These are phyloP conservation scores for Mollisiaceae sp. DNA, from an alignment of 2,329 filamentous ascomycete species.

Conservation along the genomic window DNA sequence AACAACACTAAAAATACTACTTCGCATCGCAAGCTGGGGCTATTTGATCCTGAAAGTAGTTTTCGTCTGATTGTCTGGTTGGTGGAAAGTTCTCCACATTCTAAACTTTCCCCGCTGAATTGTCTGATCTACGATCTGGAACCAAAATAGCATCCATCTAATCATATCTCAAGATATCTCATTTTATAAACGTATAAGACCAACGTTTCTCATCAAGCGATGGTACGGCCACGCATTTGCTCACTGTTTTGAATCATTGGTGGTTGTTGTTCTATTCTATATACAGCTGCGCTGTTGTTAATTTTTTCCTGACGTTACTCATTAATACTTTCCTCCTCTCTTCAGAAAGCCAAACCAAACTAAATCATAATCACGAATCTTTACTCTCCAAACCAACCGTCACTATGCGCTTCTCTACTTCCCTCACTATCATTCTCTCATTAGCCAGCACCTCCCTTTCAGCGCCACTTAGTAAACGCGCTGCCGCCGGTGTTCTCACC, in stretches of 20 bases:
- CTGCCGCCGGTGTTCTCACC: conserved; percentile 26
- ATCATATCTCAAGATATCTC: conserved; percentile 16
- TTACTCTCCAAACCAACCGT: not conserved
- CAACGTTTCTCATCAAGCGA: not conserved
- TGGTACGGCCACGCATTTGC: conserved; percentile 21
- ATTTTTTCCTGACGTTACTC: conserved; percentile 10
- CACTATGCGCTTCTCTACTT: conserved; percentile 34
- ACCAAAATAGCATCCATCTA: conserved; percentile 1
- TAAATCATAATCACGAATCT: not conserved
- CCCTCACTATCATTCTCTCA: conserved; percentile 27
- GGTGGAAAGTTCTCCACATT: conserved; percentile 5
- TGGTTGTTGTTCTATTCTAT: conserved; percentile 17
- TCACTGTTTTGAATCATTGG: conserved; percentile 19
- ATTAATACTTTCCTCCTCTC: conserved; percentile 14
- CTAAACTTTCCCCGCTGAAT: conserved; percentile 1
- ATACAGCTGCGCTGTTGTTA: conserved; percentile 24
- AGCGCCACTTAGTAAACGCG: conserved; percentile 18
- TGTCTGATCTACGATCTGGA: conserved; percentile 9
- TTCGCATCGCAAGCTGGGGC: conserved; percentile 10
- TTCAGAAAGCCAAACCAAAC: not conserved
- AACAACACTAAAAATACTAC: not conserved
- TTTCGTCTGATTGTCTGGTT: not conserved
- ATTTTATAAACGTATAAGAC: conserved; percentile 21
- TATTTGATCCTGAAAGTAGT: not conserved
- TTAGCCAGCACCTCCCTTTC: conserved; percentile 13